Evolutionary conservation across 257 asterid species (phyloP), one percentile per base, ranked within the genome.

Genomic region (Fraxinus pennsylvanica): DNA sequence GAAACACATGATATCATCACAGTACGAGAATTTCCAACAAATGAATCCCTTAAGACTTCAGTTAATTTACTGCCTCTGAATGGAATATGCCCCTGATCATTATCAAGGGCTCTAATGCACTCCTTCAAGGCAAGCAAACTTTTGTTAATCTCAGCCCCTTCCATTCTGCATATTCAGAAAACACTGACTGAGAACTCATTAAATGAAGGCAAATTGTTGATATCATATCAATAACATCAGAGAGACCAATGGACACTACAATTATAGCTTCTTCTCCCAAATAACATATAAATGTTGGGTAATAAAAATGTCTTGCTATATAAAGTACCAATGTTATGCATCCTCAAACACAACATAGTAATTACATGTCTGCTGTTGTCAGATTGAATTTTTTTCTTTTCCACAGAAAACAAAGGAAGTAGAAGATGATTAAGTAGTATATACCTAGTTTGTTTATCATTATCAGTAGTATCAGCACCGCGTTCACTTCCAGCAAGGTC

Each of bases 401-500:
- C 30, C 9, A 12, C 5, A 27, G 17, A 25, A 27, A 25, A 63
- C 15, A 2, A 63, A 63, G 15, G 19, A 63, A 22, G 35, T 10
- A 25, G 63, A 52, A 14, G 35, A 63, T 63, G 19, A 22, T 63
- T 10, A 7, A 59, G 67, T 74, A 32, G 15, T 25, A 71, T 30
- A 63, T 81, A 94, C 98, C 99, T 92, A 32, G 99, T 96, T 84
- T 91, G 98, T 85, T 92, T 96, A 85, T 96, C 99, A 82, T 96
- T 96, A 65, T 96, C 99, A 36, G 99, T 96, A n/a, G 99, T 96
- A 84, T 96, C 99, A 13, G 99, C 99, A 82, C 99, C 99, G 76
- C 99, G 98, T 81, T 96, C 99, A 83, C 99, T 96, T 78, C 99
- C 99, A 59, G 99, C 99, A 83, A 96, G 99, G 86, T 96, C 99